Conservation (phyloP, 208 protist species). For the Wallacemonas rigidus region DNA sequence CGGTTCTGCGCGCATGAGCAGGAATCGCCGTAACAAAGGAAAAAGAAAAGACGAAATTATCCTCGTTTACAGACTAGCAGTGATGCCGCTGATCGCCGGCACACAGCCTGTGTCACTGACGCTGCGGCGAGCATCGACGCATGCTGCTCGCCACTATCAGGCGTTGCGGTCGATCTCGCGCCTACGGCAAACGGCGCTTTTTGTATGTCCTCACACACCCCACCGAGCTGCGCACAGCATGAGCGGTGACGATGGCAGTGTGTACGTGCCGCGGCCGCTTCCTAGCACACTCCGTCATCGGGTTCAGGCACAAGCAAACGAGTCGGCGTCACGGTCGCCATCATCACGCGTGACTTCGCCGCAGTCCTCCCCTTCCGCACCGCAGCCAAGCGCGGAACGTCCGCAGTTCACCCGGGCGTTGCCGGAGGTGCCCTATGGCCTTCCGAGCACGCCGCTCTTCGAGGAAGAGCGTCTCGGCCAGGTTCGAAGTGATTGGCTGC, state of each 20-base stretch:
- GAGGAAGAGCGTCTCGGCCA: conserved; percentile 55
- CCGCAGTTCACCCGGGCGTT: conserved; percentile 17
- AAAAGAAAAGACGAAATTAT: not conserved
- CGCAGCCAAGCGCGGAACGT: not conserved
- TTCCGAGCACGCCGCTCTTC: conserved; percentile 38
- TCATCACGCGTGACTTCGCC: not conserved
- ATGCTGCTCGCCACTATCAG: no score
- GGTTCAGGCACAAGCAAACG: not conserved
- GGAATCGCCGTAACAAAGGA: not conserved
- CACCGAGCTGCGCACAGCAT: not conserved
- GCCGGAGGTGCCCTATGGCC: conserved; percentile 47
- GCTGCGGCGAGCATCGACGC: not conserved
- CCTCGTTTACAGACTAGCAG: no score
- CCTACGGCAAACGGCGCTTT: not conserved
- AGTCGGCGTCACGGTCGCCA: not conserved
- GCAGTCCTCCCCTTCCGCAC: not conserved
- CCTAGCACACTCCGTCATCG: conserved; percentile 4
- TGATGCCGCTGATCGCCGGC: not conserved
- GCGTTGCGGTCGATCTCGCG: not conserved
- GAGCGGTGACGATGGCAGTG: not conserved
- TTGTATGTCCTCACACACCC: not conserved
- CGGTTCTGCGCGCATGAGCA: no score
- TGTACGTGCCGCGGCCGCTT: conserved; percentile 1
- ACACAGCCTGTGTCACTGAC: not conserved
- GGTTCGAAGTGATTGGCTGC: conserved; percentile 56